Percentiles rank a stretch among this genome's conserved stretches.
Evolutionary conservation across 1,139 yeast species (phyloP).

Genomic region (Nakaseomyces uthaithaninus): DNA sequence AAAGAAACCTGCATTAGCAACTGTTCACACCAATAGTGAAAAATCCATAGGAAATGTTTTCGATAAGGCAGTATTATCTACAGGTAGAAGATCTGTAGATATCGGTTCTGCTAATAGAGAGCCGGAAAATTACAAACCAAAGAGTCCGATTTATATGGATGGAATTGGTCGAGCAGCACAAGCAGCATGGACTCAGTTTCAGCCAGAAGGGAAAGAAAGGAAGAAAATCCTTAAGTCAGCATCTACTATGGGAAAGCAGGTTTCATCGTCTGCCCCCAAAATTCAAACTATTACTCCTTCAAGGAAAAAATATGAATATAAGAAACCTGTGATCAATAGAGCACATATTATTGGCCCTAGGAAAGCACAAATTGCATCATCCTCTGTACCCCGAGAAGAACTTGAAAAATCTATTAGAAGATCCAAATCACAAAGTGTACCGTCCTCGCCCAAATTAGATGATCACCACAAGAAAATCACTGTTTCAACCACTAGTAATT

Average conservation of each 20-base stretch:
- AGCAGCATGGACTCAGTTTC: conserved; percentile 16
- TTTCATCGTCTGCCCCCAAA: not conserved
- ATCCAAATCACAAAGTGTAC: conserved; percentile 6
- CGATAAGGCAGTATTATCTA: not conserved
- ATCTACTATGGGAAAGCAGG: not conserved
- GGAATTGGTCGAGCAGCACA: conserved; percentile 19
- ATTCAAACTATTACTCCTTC: not conserved
- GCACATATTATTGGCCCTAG: conserved; percentile 18
- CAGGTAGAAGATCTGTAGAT: not conserved
- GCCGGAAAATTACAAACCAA: not conserved
- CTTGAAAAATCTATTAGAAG: not conserved
- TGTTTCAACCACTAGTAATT: not conserved
- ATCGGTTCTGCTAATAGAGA: conserved; percentile 7
- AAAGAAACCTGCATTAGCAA: not conserved
- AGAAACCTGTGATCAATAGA: conserved; percentile 21
- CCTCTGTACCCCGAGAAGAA: conserved; percentile 6
- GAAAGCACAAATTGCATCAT: not conserved
- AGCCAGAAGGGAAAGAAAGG: conserved; percentile 8
- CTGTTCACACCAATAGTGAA: not conserved
- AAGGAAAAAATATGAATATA: conserved; percentile 17
- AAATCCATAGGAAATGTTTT: not conserved
- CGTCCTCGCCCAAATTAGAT: conserved; percentile 7
- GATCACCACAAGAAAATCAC: not conserved
- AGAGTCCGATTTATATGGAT: conserved; percentile 13
- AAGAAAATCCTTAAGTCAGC: conserved; percentile 1